Evolutionary conservation across 2,329 filamentous ascomycete genomes (phyloP).

Genomic region (Aaosphaeria arxii): DNA sequence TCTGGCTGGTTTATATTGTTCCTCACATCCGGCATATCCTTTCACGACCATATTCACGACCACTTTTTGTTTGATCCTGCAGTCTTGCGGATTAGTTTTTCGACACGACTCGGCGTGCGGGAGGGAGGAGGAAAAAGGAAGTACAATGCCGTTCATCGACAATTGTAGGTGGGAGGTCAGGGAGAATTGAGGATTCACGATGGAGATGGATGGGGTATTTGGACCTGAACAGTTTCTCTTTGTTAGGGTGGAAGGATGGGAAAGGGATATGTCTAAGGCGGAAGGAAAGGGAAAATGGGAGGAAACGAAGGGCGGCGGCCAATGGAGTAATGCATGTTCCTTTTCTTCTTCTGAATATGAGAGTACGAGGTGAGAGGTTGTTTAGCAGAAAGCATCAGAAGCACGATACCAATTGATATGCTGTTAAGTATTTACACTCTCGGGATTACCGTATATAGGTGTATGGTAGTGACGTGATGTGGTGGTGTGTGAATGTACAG

Average conservation of each 20-base stretch:
- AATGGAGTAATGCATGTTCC: constrained; percentile 28
- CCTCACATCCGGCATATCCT: constrained; percentile 15
- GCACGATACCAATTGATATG: constrained; percentile 38
- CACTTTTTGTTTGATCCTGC: constrained; percentile 6
- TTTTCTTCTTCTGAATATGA: neutral
- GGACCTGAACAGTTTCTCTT: neutral
- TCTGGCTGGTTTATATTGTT: neutral
- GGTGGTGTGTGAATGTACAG: no score
- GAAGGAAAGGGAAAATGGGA: no score
- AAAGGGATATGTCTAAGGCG: neutral
- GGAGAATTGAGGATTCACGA: neutral
- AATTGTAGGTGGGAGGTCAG: constrained; percentile 5
- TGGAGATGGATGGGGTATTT: neutral
- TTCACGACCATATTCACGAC: constrained; percentile 30
- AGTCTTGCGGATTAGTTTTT: constrained; percentile 3
- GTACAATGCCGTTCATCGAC: neutral
- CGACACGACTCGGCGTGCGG: no score
- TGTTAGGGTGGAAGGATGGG: neutral
- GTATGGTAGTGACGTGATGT: no score
- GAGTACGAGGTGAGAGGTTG: neutral
- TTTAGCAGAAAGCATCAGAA: constrained; percentile 21
- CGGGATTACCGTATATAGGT: no score
- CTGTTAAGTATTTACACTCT: constrained; percentile 1
- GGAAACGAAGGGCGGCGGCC: constrained; percentile 2
- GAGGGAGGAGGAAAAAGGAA: neutral